Conservation (phyloP, 108 stramenopile species). For the Aureococcus anophagefferens region DNA sequence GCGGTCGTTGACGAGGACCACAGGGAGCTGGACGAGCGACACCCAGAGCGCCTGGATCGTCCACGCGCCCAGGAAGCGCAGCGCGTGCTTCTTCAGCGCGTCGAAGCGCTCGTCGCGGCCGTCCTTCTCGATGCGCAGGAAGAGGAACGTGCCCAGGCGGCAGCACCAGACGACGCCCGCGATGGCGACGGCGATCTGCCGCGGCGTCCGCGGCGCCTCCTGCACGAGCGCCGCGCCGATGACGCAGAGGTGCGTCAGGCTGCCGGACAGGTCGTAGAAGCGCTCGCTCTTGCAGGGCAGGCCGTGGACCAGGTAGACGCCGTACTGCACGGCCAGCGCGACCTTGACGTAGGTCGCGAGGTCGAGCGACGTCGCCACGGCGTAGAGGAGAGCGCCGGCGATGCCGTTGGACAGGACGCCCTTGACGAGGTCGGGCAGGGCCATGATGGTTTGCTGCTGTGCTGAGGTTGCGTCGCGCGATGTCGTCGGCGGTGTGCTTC, state of each 20-base stretch:
- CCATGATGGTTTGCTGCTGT: too few relatives aligned
- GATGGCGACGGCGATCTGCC: not conserved
- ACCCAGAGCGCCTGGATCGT: conserved; percentile 24
- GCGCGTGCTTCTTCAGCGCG: conserved; percentile 9
- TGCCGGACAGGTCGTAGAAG: conserved; percentile 14
- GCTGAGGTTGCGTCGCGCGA: too few relatives aligned
- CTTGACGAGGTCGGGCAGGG: too few relatives aligned
- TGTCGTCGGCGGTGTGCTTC: too few relatives aligned
- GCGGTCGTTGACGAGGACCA: conserved; percentile 10
- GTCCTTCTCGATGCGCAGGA: conserved; percentile 13
- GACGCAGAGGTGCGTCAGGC: conserved; percentile 2
- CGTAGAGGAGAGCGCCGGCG: not conserved
- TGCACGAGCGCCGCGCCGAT: not conserved
- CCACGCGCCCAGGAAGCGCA: conserved; percentile 18
- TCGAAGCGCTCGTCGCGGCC: conserved; percentile 20
- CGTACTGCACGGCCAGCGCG: not conserved
- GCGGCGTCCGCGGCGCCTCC: not conserved
- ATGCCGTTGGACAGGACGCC: not conserved
- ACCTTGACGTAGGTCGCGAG: not conserved
- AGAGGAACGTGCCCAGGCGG: conserved; percentile 21
- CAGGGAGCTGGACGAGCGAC: conserved; percentile 5
- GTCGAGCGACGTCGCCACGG: not conserved
- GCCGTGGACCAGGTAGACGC: not conserved
- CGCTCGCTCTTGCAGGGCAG: conserved; percentile 7
- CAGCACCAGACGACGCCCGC: conserved; percentile 4